Evolutionary conservation across 108 stramenopile species (phyloP), one percentile per base, ranked within the genome.

Genomic region (Pseudonitzschia pungens): DNA sequence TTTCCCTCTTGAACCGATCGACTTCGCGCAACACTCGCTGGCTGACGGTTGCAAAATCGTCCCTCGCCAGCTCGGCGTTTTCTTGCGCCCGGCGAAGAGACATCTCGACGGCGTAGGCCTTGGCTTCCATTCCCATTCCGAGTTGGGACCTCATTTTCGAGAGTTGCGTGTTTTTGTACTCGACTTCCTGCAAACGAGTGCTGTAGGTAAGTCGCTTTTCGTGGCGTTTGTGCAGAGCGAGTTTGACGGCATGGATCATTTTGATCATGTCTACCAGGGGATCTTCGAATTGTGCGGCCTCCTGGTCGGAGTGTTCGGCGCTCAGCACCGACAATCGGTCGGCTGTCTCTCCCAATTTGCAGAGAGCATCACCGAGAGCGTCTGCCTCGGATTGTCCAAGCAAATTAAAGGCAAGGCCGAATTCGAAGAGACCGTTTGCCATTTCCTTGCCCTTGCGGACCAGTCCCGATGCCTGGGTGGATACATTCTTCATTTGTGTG

Each of bases 241-340:
- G 68, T 73, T 97, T 97, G 54, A 98, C 97, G n/a, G 94, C 84
- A 62, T 91, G 94, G 56, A 98, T 95, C 72, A 87, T 88, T 32
- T 96, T 91, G 33, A 97, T 86, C 80, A 97, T 97, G 80, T 99
- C 98, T 36, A 93, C 84, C 56, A 99, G 77, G 16, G 97, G 97
- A 40, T 93, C 97, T 65, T 97, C 96, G 69, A 99, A 95, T 42
- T 87, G 77, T 11, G 77, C 72, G 73, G 83, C 76, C 77, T 99
- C 98, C 75, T 83, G 69, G 44, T 96, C 95, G 28, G 97, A 90
- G 79, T 96, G 92, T 69, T 87, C 85, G 7, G 94, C 84, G 51
- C 82, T 80, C 59, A 95, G 68, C 10, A 85, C 83, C 11, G 84
- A 84, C 20, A 98, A 73, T 11, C 73, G 81, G 77, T 98, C 97